Evolutionary conservation across 257 asterid genomes (phyloP).

Genomic region (Solanum sitiens): DNA sequence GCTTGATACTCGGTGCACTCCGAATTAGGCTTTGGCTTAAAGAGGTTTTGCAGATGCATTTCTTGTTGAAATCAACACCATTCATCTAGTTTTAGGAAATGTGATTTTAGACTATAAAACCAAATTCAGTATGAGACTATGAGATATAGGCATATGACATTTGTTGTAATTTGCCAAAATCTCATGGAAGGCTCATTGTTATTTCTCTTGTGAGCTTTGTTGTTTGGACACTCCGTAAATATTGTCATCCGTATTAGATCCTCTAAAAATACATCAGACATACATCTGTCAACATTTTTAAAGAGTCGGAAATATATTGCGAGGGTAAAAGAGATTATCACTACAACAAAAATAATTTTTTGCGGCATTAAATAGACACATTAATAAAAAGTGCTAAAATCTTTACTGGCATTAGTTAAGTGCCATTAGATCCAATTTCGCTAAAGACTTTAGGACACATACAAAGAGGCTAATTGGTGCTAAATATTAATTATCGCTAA

Average conservation of each 20-base stretch:
- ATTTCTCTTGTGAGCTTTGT: background rate
- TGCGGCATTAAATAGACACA: too few species aligned
- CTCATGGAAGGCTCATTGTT: background rate
- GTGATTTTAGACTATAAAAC: background rate
- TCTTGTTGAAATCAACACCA: background rate
- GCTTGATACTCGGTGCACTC: conserved; percentile 65
- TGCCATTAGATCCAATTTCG: too few species aligned
- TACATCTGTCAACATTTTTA: background rate
- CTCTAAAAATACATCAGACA: background rate
- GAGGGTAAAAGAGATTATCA: background rate
- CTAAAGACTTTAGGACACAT: too few species aligned
- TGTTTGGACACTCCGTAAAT: background rate
- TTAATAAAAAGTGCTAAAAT: too few species aligned
- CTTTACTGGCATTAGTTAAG: too few species aligned
- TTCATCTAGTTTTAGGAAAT: background rate
- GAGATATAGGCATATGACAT: background rate
- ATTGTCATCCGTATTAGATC: background rate
- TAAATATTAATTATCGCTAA: too few species aligned
- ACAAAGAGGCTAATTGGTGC: too few species aligned
- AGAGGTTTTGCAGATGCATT: background rate
- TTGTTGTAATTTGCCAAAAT: background rate
- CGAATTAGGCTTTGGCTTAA: conserved; percentile 4
- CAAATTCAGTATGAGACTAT: background rate
- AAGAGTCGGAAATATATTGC: background rate
- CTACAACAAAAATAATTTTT: too few species aligned